phyloP scores from a whole-genome alignment of 2,329 filamentous ascomycete genomes.

The Pseudocercospora cruenta region DNA sequence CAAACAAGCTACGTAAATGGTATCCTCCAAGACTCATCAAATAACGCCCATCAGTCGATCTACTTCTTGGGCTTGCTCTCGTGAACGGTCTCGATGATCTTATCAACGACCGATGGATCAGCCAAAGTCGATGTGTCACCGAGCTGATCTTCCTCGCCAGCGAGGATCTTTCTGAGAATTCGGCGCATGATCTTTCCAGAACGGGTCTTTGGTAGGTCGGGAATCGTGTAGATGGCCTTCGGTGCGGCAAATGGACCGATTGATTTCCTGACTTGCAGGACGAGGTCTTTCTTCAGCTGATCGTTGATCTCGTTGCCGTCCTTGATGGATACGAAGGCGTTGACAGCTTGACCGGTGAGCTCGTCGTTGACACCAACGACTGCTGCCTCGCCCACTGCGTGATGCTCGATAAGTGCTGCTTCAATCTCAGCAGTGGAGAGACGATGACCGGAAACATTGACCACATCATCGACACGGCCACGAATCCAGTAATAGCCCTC shows the following conservation, averaged over 20 bases:
- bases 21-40: neutral
- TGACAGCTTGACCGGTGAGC: slow-evolving; percentile 94
- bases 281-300: slow-evolving; percentile 86
- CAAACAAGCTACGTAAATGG: neutral
- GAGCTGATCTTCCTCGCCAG: slow-evolving; percentile 94
- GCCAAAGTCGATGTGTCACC: slow-evolving; percentile 93
- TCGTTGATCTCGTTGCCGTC: slow-evolving; percentile 76
- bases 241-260: slow-evolving; percentile 97
- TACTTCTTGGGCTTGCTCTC: slow-evolving; percentile 53
- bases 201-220: slow-evolving; percentile 94
- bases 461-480: slow-evolving; percentile 95
- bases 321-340: slow-evolving; percentile 93
- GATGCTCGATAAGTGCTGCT: slow-evolving; percentile 90
- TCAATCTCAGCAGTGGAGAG: slow-evolving; percentile 98
- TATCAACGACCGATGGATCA: slow-evolving; percentile 84
- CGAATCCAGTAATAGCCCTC: slow-evolving; percentile 99
- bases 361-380: slow-evolving; percentile 93
- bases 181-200: slow-evolving; percentile 99
- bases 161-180: slow-evolving; percentile 94
- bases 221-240: slow-evolving; percentile 87
- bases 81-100: slow-evolving; percentile 84
- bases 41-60: neutral
- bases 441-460: slow-evolving; percentile 96
- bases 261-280: slow-evolving; percentile 92
- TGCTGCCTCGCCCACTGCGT: slow-evolving; percentile 86